phyloP scores from a whole-genome alignment of 2,329 filamentous ascomycete genomes.

The Aspergillus sp. region DNA sequence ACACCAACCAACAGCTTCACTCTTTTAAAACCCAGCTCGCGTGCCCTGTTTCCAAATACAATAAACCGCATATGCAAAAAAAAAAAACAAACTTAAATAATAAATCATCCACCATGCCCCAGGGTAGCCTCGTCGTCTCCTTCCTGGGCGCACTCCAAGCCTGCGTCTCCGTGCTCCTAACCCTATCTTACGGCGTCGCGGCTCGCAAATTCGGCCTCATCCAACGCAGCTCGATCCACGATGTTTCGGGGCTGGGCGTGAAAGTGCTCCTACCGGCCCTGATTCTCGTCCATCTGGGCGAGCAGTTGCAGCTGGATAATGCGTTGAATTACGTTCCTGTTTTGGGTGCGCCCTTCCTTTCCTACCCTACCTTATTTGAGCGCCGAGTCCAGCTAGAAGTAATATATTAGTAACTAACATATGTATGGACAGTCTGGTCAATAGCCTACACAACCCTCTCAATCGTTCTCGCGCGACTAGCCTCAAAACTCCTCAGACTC shows the following conservation, averaged over 20 bases:
- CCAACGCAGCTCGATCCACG: slow-evolving; percentile 48
- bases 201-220: slow-evolving; percentile 53
- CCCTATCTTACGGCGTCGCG: slow-evolving; percentile 53
- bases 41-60: not conserved
- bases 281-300: slow-evolving; percentile 54
- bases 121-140: not conserved
- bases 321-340: slow-evolving; percentile 51
- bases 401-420: no score
- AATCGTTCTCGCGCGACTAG: slow-evolving; percentile 46
- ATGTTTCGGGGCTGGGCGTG: slow-evolving; percentile 54
- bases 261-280: slow-evolving; percentile 55
- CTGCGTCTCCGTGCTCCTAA: slow-evolving; percentile 54
- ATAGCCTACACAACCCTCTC: slow-evolving; percentile 51
- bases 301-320: slow-evolving; percentile 50
- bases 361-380: no score
- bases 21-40: slow-evolving; percentile 1
- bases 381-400: not conserved
- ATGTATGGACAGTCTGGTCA: slow-evolving; percentile 46
- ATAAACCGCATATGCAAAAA: not conserved
- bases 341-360: slow-evolving; percentile 32
- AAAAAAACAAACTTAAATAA: not conserved
- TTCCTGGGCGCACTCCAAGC: slow-evolving; percentile 58
- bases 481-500: slow-evolving; percentile 49
- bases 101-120: not conserved
- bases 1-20: not conserved